A percentile compares a stretch with the other conserved stretches of the same genome.
These are phyloP conservation scores for Allium cepa DNA, from an alignment of 106 monocot species.

Conservation along the genomic window DNA sequence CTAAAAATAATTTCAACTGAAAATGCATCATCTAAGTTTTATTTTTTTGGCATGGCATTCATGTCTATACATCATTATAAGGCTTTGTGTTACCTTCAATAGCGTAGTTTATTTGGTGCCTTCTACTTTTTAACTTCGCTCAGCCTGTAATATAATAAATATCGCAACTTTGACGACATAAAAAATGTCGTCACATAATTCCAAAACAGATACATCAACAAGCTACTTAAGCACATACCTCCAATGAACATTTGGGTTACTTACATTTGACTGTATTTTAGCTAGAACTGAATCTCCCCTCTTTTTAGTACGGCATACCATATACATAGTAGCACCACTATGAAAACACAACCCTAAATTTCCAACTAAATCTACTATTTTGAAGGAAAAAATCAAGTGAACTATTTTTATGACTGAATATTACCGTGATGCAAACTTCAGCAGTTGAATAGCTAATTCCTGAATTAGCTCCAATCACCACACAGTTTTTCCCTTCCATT, in stretches of 20 bases:
- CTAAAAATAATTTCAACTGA: too few relatives aligned
- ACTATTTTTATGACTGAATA: too few relatives aligned
- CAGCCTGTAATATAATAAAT: too few relatives aligned
- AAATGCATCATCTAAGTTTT: too few relatives aligned
- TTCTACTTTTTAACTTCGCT: too few relatives aligned
- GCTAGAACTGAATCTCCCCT: conserved; percentile 69
- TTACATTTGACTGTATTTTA: conserved; percentile 59
- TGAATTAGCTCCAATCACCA: conserved; percentile 92
- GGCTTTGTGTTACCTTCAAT: too few relatives aligned
- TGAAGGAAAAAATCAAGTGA: not conserved
- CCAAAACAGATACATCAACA: too few relatives aligned
- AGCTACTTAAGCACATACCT: conserved; percentile 25
- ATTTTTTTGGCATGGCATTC: too few relatives aligned
- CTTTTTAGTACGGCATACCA: conserved; percentile 83
- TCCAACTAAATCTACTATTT: not conserved
- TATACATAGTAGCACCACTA: conserved; percentile 84
- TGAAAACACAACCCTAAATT: conserved; percentile 4
- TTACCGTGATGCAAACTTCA: conserved; percentile 81
- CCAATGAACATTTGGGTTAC: conserved; percentile 69
- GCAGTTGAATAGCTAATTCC: conserved; percentile 87
- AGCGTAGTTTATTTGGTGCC: too few relatives aligned
- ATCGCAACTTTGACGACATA: too few relatives aligned
- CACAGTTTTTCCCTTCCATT: conserved; percentile 85
- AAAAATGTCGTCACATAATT: too few relatives aligned
- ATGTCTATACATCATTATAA: too few relatives aligned